Evolutionary conservation across 2,329 filamentous ascomycete species (phyloP), one percentile per base, ranked within the genome.

Genomic region (Epichloe sibirici): DNA sequence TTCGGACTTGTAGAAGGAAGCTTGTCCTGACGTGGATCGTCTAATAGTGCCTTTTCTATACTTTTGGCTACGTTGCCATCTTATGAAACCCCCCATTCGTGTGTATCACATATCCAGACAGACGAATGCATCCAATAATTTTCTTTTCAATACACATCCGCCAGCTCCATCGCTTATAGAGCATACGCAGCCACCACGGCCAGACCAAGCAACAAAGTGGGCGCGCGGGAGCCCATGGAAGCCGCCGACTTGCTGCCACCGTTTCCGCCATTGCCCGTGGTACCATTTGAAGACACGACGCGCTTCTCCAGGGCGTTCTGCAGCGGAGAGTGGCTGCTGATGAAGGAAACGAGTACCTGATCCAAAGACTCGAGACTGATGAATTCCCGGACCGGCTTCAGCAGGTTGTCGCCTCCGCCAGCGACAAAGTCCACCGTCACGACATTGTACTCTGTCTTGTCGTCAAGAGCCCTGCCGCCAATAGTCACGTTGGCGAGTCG

Each of bases 351-450:
- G 3, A 81, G 68, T 0, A 81, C 75, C 59, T 79, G 71, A 44
- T 79, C 77, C 62, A 78, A 72, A 0, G 71, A 73, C 28, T 79
- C 76, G 3, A 81, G 68, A 5, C 67, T 69, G 34, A 71, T 64
- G 45, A 75, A 74, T 50, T 67, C 65, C 28, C 56, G 61, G 7
- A 59, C 62, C 1, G 58, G 43, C n/a, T 64, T 58, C 23, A 82
- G 73, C 61, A 84, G 78, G 60, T 82, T 83, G 58, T 85, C 82
- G 13, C 81, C 82, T 2, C 79, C 80, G 3, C 73, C 73, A 1
- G 80, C 79, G 0, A 85, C 57, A 57, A 84, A 85, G 58, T 85
- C 81, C 1, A 83, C 67, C 0, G 82, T 85, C 15, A 81, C 77
- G 21, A 85, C 64, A 11, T 71, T 74, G 63, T 85, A 85, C 31